These are phyloP conservation scores for Rhexocercosporidium sp. DNA, from an alignment of 2,329 filamentous ascomycete genomes.

Conservation along the genomic window DNA sequence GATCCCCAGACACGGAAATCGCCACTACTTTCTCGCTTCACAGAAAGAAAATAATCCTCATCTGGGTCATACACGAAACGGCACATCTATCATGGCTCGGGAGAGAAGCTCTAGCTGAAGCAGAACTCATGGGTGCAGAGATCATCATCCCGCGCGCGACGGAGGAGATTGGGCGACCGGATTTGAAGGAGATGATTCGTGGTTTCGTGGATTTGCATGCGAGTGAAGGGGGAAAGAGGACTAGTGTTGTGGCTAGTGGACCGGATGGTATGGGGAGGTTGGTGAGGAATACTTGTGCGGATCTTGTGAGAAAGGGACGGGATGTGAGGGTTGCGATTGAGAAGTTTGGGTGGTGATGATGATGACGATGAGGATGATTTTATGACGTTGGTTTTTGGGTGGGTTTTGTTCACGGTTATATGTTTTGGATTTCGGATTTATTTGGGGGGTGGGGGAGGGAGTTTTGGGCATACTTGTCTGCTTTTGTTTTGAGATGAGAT, in stretches of 20 bases:
- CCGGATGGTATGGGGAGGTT: slow-evolving; percentile 65
- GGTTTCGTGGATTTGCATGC: slow-evolving; percentile 44
- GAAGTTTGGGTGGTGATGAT: slow-evolving; percentile 68
- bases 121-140: slow-evolving; percentile 55
- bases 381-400: not conserved
- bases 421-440: not conserved
- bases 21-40: slow-evolving; percentile 33
- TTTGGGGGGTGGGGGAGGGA: not conserved
- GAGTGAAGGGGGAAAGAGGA: slow-evolving; percentile 41
- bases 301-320: slow-evolving; percentile 52
- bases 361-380: slow-evolving; percentile 48
- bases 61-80: slow-evolving; percentile 63
- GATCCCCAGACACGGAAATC: slow-evolving; percentile 28
- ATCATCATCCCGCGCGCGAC: slow-evolving; percentile 61
- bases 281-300: slow-evolving; percentile 63
- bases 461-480: not conserved
- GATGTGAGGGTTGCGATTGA: slow-evolving; percentile 62
- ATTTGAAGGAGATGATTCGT: slow-evolving; percentile 52
- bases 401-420: no score
- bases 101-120: slow-evolving; percentile 52
- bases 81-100: slow-evolving; percentile 61
- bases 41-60: slow-evolving; percentile 51
- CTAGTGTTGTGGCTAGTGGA: slow-evolving; percentile 63
- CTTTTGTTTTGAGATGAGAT: not conserved
- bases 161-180: slow-evolving; percentile 56